A percentile compares a stretch with the other conserved stretches of the same genome.
Evolutionary conservation across 202 grass and related monocot species (phyloP).

Genomic region (Hordeum pubiflorum): DNA sequence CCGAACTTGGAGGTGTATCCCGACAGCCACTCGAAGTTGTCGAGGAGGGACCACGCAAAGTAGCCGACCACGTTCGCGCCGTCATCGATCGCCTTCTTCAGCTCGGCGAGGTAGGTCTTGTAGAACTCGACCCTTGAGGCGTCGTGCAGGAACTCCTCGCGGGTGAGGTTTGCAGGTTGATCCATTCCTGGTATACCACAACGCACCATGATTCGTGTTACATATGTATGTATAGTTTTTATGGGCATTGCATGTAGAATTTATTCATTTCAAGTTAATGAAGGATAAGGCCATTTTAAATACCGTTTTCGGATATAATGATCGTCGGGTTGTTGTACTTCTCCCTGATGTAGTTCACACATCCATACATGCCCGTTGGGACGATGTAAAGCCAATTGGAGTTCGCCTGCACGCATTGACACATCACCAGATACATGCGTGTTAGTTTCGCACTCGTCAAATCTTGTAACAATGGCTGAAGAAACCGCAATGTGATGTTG

Average conservation of each 20-base stretch:
- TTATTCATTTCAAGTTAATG: neutral
- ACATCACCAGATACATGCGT: neutral
- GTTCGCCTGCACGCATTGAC: slow-evolving; percentile 27
- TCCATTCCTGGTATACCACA: slow-evolving; percentile 58
- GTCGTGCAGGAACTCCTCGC: slow-evolving; percentile 45
- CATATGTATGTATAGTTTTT: neutral
- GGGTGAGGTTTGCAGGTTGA: slow-evolving; percentile 59
- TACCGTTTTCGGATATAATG: slow-evolving; percentile 81
- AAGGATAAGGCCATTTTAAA: neutral
- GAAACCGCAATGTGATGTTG: slow-evolving; percentile 7
- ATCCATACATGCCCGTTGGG: slow-evolving; percentile 59
- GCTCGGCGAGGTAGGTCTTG: slow-evolving; percentile 60
- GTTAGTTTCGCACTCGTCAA: neutral
- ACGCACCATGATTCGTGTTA: neutral
- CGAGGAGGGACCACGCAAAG: slow-evolving; percentile 79
- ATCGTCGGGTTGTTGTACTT: slow-evolving; percentile 61
- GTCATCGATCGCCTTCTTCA: slow-evolving; percentile 62
- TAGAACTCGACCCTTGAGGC: slow-evolving; percentile 57
- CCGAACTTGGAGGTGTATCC: slow-evolving; percentile 84
- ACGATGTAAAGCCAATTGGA: slow-evolving; percentile 78
- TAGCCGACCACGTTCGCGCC: slow-evolving; percentile 63
- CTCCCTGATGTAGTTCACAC: slow-evolving; percentile 66
- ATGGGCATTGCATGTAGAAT: neutral
- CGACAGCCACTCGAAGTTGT: slow-evolving; percentile 86
- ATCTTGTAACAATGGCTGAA: neutral